Conservation (phyloP, 2,329 filamentous ascomycete genomes). For the Mycocentrospora acerina region DNA sequence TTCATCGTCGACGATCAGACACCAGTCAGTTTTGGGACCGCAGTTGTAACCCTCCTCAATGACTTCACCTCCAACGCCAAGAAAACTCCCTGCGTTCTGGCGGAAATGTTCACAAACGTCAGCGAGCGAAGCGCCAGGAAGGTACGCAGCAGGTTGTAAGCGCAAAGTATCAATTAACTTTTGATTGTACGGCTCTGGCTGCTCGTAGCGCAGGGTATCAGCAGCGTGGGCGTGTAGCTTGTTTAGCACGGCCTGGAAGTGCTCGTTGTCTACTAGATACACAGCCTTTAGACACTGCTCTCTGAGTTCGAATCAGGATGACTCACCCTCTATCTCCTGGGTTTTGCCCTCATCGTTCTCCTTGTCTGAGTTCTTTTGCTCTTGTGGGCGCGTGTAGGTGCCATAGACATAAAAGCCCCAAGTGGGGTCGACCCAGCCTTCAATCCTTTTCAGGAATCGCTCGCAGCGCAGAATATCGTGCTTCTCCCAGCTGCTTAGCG, state of each 20-base stretch:
- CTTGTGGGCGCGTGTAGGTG: no score
- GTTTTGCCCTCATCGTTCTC: neutral
- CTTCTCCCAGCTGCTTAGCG: no score
- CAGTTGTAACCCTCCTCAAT: constrained; percentile 3
- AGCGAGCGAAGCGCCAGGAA: constrained; percentile 7
- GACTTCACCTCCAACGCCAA: neutral
- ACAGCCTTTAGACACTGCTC: neutral
- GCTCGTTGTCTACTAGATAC: neutral
- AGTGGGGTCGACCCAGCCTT: no score
- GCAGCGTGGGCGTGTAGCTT: constrained; percentile 5
- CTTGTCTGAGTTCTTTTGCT: neutral
- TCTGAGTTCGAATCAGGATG: neutral
- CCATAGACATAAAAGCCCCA: no score
- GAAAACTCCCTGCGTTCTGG: constrained; percentile 1
- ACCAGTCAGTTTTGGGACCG: constrained; percentile 4
- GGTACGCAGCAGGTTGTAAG: constrained; percentile 1
- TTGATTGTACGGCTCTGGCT: constrained; percentile 8
- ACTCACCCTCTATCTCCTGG: neutral
- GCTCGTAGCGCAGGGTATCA: constrained; percentile 3
- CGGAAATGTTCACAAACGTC: constrained; percentile 9
- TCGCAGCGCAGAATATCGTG: no score
- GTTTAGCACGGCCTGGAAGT: constrained; percentile 7
- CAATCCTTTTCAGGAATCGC: no score
- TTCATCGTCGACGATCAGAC: constrained; percentile 6
- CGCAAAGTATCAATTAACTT: constrained; percentile 5